Conservation (phyloP, 352 stramenopile genomes). For the Globisporangium alternatum region DNA sequence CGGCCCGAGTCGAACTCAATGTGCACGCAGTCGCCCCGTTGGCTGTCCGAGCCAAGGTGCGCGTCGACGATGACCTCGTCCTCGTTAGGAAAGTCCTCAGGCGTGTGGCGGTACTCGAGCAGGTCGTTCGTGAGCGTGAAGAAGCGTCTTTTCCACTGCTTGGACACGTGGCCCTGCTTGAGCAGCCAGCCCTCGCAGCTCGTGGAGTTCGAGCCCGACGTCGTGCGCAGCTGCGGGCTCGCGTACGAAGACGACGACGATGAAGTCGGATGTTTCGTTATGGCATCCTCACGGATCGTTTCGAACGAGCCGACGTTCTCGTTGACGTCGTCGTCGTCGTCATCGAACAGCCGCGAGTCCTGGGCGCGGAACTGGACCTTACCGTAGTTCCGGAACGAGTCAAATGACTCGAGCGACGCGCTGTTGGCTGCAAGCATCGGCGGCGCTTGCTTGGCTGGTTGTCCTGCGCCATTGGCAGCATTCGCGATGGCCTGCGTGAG, state of each 20-base stretch:
- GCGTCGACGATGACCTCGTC: slow-evolving; percentile 54
- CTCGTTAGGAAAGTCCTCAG: slow-evolving; percentile 41
- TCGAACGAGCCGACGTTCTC: background rate
- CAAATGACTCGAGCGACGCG: background rate
- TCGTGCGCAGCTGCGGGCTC: slow-evolving; percentile 1
- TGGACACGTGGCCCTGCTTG: slow-evolving; percentile 42
- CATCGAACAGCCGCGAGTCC: background rate
- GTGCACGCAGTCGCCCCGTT: slow-evolving; percentile 26
- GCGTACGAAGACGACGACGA: background rate
- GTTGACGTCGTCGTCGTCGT: background rate
- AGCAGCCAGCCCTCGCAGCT: slow-evolving; percentile 54
- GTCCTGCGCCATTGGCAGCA: background rate
- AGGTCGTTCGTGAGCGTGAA: slow-evolving; percentile 55
- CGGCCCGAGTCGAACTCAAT: slow-evolving; percentile 55
- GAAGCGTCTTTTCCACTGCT: slow-evolving; percentile 61
- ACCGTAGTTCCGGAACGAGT: slow-evolving; percentile 2
- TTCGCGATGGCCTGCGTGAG: slow-evolving; percentile 20
- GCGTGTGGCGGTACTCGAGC: slow-evolving; percentile 61
- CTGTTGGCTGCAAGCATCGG: background rate
- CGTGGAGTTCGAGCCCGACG: background rate
- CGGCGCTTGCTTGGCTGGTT: background rate
- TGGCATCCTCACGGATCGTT: background rate
- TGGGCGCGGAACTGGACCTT: slow-evolving; percentile 13
- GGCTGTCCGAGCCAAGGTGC: slow-evolving; percentile 31
- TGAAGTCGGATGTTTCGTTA: background rate